Conservation (phyloP, 108 stramenopile genomes). For the Cyclotella sp. region DNA sequence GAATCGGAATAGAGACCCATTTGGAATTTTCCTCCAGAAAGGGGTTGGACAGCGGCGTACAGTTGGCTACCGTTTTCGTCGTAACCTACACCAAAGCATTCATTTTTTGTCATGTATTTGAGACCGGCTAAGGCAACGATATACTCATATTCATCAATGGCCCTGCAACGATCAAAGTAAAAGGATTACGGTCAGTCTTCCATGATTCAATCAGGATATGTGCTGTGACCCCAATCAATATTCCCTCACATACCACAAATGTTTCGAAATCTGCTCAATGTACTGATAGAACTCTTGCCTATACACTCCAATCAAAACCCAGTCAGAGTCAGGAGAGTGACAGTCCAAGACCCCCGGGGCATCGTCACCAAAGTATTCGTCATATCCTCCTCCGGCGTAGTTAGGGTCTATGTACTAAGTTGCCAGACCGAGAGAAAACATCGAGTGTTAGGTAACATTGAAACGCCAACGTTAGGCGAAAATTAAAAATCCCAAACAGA, state of each 20-base stretch:
- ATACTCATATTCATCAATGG: slow-evolving; percentile 88
- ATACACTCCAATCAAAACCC: slow-evolving; percentile 86
- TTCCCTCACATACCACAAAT: slow-evolving; percentile 62
- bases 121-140: slow-evolving; percentile 82
- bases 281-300: slow-evolving; percentile 90
- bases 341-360: slow-evolving; percentile 70
- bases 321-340: slow-evolving; percentile 77
- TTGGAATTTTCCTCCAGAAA: slow-evolving; percentile 62
- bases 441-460: not conserved
- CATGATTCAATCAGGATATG: too few relatives aligned
- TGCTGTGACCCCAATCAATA: too few relatives aligned
- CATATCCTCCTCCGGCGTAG: slow-evolving; percentile 80
- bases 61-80: slow-evolving; percentile 60
- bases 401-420: slow-evolving; percentile 82
- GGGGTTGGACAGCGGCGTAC: slow-evolving; percentile 71
- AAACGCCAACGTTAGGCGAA: not conserved
- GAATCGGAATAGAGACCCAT: slow-evolving; percentile 82
- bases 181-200: not conserved
- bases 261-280: slow-evolving; percentile 91
- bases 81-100: slow-evolving; percentile 70
- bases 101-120: slow-evolving; percentile 82
- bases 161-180: slow-evolving; percentile 20
- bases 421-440: not conserved
- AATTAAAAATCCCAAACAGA: too few relatives aligned
- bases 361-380: slow-evolving; percentile 73